These are phyloP conservation scores for Helicostylum pulchrum DNA, from an alignment of 192 early-diverging fungal genomes.

Conservation along the genomic window DNA sequence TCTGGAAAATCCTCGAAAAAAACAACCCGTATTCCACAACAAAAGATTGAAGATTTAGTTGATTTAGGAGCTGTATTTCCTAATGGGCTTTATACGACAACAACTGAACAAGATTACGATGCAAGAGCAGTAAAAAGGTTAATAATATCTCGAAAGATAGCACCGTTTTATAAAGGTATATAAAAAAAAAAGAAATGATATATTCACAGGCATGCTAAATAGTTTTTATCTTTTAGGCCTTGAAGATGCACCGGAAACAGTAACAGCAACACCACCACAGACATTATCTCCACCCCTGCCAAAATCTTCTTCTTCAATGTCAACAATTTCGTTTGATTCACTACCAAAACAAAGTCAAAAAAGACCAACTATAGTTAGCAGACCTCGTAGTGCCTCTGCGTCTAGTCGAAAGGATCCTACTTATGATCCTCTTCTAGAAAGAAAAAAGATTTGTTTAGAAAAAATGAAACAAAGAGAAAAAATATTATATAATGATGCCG, in stretches of 20 bases:
- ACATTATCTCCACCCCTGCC: constrained; percentile 19
- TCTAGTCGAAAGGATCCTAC: constrained; percentile 19
- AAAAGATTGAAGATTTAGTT: constrained; percentile 38
- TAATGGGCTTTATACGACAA: constrained; percentile 63
- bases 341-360: not conserved
- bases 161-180: constrained; percentile 84
- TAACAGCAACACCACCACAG: constrained; percentile 10
- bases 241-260: constrained; percentile 33
- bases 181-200: constrained; percentile 24
- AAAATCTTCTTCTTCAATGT: constrained; percentile 9
- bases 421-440: constrained; percentile 17
- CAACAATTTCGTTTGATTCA: not conserved
- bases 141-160: constrained; percentile 69
- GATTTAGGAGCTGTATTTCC: constrained; percentile 66
- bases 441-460: constrained; percentile 23
- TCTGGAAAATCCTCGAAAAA: constrained; percentile 1
- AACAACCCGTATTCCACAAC: constrained; percentile 4
- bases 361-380: not conserved
- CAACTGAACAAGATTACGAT: constrained; percentile 74
- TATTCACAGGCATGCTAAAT: constrained; percentile 19
- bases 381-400: constrained; percentile 27
- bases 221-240: constrained; percentile 42
- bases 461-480: constrained; percentile 34
- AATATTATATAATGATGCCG: constrained; percentile 55
- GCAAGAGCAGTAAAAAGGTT: constrained; percentile 63